These are phyloP conservation scores for Luffa acutangula DNA, from an alignment of 306 rosid genomes.

Conservation along the genomic window DNA sequence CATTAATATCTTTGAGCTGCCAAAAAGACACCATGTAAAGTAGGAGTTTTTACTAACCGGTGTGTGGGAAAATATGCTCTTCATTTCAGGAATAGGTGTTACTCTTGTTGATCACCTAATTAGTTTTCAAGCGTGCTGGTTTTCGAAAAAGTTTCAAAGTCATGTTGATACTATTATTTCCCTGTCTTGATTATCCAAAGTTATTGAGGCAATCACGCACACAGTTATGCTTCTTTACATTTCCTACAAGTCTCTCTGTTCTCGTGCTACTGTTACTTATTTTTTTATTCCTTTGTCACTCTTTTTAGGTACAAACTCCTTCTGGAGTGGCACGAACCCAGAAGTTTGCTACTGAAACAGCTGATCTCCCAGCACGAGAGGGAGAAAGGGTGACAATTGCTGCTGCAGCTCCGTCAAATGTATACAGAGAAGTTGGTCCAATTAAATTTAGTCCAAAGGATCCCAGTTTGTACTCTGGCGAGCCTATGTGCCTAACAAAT, in stretches of 20 bases:
- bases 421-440: slow-evolving; percentile 73
- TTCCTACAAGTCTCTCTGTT: background rate
- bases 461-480: slow-evolving; percentile 68
- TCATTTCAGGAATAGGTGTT: background rate
- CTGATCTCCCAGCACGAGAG: slow-evolving; percentile 82
- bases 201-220: background rate
- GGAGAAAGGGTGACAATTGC: slow-evolving; percentile 94
- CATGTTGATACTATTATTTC: background rate
- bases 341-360: slow-evolving; percentile 91
- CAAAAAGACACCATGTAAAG: background rate
- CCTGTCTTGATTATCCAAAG: background rate
- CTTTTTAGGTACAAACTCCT: slow-evolving; percentile 69
- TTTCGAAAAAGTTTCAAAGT: background rate
- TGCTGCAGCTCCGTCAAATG: slow-evolving; percentile 71
- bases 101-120: background rate
- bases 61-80: background rate
- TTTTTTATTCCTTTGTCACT: background rate
- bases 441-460: slow-evolving; percentile 71
- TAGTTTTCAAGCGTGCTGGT: background rate
- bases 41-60: background rate
- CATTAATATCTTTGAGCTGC: background rate
- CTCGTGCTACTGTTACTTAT: background rate
- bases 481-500: slow-evolving; percentile 89
- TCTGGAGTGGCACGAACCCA: slow-evolving; percentile 88
- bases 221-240: background rate